A percentile compares a stretch with the other conserved stretches of the same genome.
These are phyloP conservation scores for Hyaloperonospora arabidopsidis DNA, from an alignment of 352 stramenopile species.

Conservation along the genomic window DNA sequence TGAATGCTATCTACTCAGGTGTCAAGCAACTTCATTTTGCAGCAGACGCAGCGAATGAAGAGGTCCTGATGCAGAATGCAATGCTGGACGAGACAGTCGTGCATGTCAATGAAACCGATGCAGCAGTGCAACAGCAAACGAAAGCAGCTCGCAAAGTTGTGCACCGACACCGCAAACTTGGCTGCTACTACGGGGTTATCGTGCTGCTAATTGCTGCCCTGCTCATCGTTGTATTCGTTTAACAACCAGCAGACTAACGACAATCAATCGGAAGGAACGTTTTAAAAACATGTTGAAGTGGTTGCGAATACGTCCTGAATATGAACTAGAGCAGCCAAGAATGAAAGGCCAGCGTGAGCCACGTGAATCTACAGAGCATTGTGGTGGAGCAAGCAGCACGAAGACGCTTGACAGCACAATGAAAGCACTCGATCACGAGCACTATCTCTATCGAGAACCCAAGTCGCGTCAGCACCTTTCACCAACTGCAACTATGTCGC, in stretches of 20 bases:
- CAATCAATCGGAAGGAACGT: no score
- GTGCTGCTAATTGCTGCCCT: slow-evolving; percentile 37
- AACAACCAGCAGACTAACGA: slow-evolving; percentile 5
- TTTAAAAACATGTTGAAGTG: no score
- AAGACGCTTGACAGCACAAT: slow-evolving; percentile 29
- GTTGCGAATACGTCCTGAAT: slow-evolving; percentile 5
- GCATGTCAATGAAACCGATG: slow-evolving; percentile 35
- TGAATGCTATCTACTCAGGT: slow-evolving; percentile 48
- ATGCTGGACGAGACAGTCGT: slow-evolving; percentile 54
- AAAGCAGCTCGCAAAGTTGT: slow-evolving; percentile 45
- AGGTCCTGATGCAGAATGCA: slow-evolving; percentile 48
- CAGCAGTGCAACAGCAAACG: slow-evolving; percentile 41
- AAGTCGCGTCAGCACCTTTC: slow-evolving; percentile 18
- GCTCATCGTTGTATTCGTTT: slow-evolving; percentile 49
- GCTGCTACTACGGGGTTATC: slow-evolving; percentile 56
- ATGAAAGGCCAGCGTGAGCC: background rate
- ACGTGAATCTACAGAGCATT: slow-evolving; percentile 25
- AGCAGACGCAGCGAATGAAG: slow-evolving; percentile 50
- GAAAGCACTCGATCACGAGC: slow-evolving; percentile 14
- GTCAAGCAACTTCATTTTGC: slow-evolving; percentile 44
- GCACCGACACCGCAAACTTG: slow-evolving; percentile 36
- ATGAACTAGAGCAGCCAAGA: background rate
- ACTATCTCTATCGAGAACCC: slow-evolving; percentile 16
- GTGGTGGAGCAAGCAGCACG: slow-evolving; percentile 25
- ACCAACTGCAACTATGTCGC: slow-evolving; percentile 5